Conservation (phyloP, 495 filamentous ascomycete genomes). For the Talaromyces ruber region DNA sequence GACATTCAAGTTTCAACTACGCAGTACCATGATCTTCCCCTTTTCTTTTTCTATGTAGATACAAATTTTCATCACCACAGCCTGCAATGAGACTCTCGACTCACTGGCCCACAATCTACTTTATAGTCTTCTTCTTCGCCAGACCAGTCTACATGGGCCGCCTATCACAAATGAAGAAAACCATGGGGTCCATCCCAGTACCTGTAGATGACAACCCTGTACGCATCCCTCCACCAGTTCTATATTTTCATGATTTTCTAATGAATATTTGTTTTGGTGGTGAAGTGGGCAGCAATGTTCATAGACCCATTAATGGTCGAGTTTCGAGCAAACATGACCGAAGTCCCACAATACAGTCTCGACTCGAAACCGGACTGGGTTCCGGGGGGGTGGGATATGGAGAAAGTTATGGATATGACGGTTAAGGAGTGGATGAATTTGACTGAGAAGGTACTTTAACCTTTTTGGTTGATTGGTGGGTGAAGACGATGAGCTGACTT, state of each 20-base stretch:
- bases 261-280: background rate
- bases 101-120: background rate
- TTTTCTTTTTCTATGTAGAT: background rate
- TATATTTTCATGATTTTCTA: too few relatives aligned
- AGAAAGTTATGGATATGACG: constrained; percentile 4
- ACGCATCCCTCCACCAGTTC: background rate
- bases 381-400: constrained; percentile 1
- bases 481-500: background rate
- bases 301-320: constrained; percentile 2
- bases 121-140: background rate
- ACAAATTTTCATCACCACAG: background rate
- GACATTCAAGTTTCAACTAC: too few relatives aligned
- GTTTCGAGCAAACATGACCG: constrained; percentile 4
- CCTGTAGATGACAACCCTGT: background rate
- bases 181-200: background rate
- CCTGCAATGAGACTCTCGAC: background rate
- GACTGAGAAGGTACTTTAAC: background rate
- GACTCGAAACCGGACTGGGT: background rate
- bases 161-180: background rate
- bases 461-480: background rate
- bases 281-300: background rate
- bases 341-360: background rate
- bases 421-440: background rate
- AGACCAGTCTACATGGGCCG: background rate
- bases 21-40: too few relatives aligned